Conservation (phyloP, 768 basidiomycete genomes). For the Melanogaster broomeanus region DNA sequence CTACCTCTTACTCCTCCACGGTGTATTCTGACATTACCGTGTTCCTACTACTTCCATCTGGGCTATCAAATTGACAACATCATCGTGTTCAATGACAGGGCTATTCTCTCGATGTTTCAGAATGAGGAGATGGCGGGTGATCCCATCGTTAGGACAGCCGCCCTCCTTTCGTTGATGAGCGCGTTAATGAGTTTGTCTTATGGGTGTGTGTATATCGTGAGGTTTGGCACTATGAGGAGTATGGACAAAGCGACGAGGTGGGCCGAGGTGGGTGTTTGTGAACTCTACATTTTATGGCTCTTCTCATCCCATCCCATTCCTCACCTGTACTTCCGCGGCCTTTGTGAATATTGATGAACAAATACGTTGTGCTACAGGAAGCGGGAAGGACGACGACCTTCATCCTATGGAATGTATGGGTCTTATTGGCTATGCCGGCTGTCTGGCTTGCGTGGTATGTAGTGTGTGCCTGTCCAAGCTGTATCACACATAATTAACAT, state of each 20-base stretch:
- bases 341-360: not conserved
- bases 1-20: not conserved
- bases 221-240: constrained; percentile 71
- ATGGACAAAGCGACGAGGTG: constrained; percentile 72
- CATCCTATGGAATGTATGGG: constrained; percentile 69
- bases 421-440: constrained; percentile 64
- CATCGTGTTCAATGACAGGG: constrained; percentile 37
- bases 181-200: constrained; percentile 72
- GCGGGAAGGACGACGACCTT: constrained; percentile 50
- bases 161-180: constrained; percentile 64
- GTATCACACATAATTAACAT: not conserved
- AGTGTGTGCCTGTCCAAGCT: not conserved
- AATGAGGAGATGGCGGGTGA: constrained; percentile 50
- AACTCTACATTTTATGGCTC: not conserved
- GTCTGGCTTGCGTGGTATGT: constrained; percentile 70
- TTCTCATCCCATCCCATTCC: not conserved
- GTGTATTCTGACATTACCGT: no score
- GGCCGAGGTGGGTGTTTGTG: constrained; percentile 55
- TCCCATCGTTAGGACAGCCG: constrained; percentile 61
- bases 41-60: no score
- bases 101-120: constrained; percentile 73
- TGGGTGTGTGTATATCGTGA: constrained; percentile 72
- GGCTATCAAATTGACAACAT: not conserved
- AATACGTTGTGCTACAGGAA: constrained; percentile 51
- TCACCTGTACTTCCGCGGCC: not conserved